A percentile compares a stretch with the other conserved stretches of the same genome.
Conservation (phyloP, 2,329 filamentous ascomycete genomes). For the Orbilia javanica region DNA sequence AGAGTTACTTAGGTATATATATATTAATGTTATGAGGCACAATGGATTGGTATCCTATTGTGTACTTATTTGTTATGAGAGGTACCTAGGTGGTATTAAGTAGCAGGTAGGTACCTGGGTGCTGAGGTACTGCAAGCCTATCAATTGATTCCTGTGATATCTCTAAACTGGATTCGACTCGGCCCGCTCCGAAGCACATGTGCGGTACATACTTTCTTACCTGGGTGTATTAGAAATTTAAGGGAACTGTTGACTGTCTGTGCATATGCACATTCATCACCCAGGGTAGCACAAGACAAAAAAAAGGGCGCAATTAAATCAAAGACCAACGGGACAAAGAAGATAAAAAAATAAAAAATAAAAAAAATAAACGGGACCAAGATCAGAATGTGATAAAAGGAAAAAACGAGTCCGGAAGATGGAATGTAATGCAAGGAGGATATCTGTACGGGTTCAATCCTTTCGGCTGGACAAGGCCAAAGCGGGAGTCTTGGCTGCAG, state of each 20-base stretch:
- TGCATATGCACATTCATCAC: not conserved
- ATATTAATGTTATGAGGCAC: too few species aligned
- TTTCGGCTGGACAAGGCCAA: slow-evolving; percentile 49
- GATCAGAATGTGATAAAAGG: not conserved
- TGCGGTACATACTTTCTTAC: not conserved
- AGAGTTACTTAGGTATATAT: too few species aligned
- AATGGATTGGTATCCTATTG: too few species aligned
- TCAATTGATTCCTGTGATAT: not conserved
- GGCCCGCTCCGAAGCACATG: not conserved
- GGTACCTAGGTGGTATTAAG: too few species aligned
- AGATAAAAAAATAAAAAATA: not conserved
- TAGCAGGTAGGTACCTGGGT: too few species aligned
- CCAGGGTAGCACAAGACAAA: not conserved
- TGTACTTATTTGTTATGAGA: too few species aligned
- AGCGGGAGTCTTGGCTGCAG: slow-evolving; percentile 21
- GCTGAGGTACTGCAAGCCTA: not conserved
- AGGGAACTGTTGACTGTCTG: too few species aligned
- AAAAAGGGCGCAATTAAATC: too few species aligned
- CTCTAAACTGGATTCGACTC: not conserved
- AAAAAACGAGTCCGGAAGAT: not conserved
- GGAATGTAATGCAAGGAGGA: not conserved
- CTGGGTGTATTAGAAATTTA: too few species aligned
- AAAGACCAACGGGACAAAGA: not conserved
- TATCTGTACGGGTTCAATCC: not conserved
- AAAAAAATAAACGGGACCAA: not conserved